A percentile compares a stretch with the other conserved stretches of the same genome.
phyloP scores from a whole-genome alignment of 139 green algal species.

The Coelastrella sp. region DNA sequence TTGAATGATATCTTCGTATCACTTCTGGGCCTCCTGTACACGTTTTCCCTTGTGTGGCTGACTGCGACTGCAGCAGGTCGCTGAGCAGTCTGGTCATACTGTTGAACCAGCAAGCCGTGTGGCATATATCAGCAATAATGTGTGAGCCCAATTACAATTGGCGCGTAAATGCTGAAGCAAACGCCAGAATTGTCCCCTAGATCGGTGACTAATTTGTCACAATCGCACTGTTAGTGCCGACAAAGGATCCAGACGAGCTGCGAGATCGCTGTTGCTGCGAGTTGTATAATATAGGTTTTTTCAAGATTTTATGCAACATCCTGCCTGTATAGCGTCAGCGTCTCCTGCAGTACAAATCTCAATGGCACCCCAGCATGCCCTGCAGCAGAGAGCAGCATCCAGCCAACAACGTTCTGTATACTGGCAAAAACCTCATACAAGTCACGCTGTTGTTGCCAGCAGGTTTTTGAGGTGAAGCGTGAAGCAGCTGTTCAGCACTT shows the following conservation, averaged over 20 bases:
- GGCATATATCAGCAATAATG: no score
- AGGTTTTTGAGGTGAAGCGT: no score
- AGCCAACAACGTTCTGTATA: background rate
- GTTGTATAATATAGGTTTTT: no score
- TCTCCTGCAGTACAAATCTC: background rate
- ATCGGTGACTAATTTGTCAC: background rate
- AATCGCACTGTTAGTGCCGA: background rate
- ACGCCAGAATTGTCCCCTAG: no score
- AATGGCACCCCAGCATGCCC: background rate
- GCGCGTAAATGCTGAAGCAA: background rate
- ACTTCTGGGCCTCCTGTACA: background rate
- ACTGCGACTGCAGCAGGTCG: background rate
- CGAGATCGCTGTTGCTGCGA: no score
- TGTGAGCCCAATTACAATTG: no score
- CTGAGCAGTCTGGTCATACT: background rate
- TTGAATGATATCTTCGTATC: background rate
- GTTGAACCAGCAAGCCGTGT: background rate
- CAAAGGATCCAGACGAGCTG: background rate
- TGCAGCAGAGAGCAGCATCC: background rate
- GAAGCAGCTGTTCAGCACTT: no score
- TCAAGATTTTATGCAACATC: background rate
- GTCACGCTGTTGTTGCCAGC: no score
- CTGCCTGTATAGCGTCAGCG: background rate
- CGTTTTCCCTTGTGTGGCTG: background rate
- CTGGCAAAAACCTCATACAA: no score